Evolutionary conservation across 139 green algal genomes (phyloP), one percentile per base, ranked within the genome.

Genomic region (Chlamydomonas applanata): DNA sequence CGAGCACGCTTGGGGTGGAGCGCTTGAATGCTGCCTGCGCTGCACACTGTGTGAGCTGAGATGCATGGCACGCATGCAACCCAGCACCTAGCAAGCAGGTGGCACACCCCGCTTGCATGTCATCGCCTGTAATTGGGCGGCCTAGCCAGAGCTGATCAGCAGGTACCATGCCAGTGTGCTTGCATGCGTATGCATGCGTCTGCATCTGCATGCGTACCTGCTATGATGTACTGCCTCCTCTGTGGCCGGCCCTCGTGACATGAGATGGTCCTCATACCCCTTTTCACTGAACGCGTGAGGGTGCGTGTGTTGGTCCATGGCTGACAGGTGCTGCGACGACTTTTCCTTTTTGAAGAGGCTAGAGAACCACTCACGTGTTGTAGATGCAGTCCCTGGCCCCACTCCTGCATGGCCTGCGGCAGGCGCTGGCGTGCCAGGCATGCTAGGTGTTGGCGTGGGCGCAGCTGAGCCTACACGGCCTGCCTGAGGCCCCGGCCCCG

Each of bases 261-360:
- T n/a, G 45, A 72, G 34, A 25, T 72, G 62, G 32, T 72, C 62
- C 72, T 78, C 72, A 33, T 72, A 63, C 16, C 61, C 33, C 46
- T 45, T 40, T 1, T 78, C 72, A 63, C 60, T 78, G 72, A 78
- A 78, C 4, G 62, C 32, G 3, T 56, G 52, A 22, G 16, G 19
- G 27, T 29, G 9, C 2, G 2, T 1, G 60, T 45, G 44, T 49
- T 49, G 40, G 40, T 49, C 40, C 40, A 49, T 49, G 11, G 40
- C 40, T 49, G 40, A 49, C 40, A 49, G 40, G 7, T 49, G 40
- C 11, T 49, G 40, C 40, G 40, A 49, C 7, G 40, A 49, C 40
- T 49, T 49, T 17, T 66, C 62, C 33, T 27, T n/a, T 19, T 52
- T 69, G 17, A 69, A 69, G 11, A 69, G 34, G 62, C 33, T 69